Evolutionary conservation across 73 alveolate species (phyloP), one percentile per base, ranked within the genome.

Genomic region (Paramecium caudatum): DNA sequence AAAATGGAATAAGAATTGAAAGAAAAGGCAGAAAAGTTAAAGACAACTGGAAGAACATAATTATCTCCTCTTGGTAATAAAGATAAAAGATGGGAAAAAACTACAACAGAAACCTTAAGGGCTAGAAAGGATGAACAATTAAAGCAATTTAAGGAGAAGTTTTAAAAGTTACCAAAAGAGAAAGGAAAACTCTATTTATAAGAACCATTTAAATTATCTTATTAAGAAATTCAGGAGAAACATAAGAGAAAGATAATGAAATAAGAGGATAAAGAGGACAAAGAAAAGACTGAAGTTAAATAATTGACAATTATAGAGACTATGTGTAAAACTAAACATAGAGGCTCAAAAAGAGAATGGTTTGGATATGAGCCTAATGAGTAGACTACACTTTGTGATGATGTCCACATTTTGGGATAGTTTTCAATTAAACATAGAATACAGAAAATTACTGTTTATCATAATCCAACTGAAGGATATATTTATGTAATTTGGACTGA

Each of bases 311-410:
- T 68, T 37, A 37, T 34, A 39, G 68, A 74, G 47, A 74, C 69
- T 15, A 47, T 27, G 7, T 19, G 88, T 13, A 43, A 47, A 45
- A 45, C 55, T 0, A 36, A 74, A 19, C 55, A 45, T 27, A 74
- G 68, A 74, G 88, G 69, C 16, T 74, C 88, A 9, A 74, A 41
- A 27, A 74, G 88, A 43, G 39, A 27, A 13, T 74, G 88, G 88
- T 74, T 74, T 74, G 88, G 88, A 41, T 74, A 41, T 74, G 88
- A 74, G 33, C 88, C 88, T 1, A 74, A 37, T 74, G 88, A 74
- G 10, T 74, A 74, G 19, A 74, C 88, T 16, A n/a, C 21, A 5
- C 21, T 34, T 34, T 41, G 88, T 41, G 88, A 74, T 74, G 88
- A 74, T 45, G 39, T 36, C n/a, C 62, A 74, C 45, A 45, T 74